Conservation (phyloP, 371 early-diverging fungal genomes). For the Lichtheimia ornata region DNA sequence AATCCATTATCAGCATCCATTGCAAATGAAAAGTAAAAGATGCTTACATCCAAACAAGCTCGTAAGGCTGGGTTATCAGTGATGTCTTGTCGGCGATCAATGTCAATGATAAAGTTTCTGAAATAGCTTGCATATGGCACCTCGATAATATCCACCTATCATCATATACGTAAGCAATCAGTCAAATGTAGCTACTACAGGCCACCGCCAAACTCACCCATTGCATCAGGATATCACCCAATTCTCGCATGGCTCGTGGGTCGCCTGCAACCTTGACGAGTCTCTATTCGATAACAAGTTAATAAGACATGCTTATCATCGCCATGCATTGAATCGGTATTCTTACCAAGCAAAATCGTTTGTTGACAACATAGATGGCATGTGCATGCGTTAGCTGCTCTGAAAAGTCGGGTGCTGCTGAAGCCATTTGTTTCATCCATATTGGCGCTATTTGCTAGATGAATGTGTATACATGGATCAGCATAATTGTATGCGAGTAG, state of each 20-base stretch:
- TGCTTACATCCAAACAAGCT: slow-evolving; percentile 22
- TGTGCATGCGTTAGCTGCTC: slow-evolving; percentile 41
- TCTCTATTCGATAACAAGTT: slow-evolving; percentile 11
- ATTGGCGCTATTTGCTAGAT: slow-evolving; percentile 50
- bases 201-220: slow-evolving; percentile 55
- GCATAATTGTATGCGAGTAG: background rate
- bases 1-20: too few relatives aligned
- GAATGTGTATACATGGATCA: background rate
- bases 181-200: background rate
- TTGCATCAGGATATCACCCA: slow-evolving; percentile 47
- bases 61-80: slow-evolving; percentile 25
- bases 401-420: slow-evolving; percentile 49
- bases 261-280: slow-evolving; percentile 17
- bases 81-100: slow-evolving; percentile 44
- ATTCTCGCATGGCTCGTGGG: slow-evolving; percentile 35
- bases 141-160: slow-evolving; percentile 52
- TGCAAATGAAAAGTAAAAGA: background rate
- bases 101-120: slow-evolving; percentile 34
- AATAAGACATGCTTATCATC: too few relatives aligned
- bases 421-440: slow-evolving; percentile 34
- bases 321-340: too few relatives aligned
- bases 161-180: background rate
- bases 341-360: slow-evolving; percentile 19
- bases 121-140: slow-evolving; percentile 51
- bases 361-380: slow-evolving; percentile 37